Evolutionary conservation across 2,329 filamentous ascomycete genomes (phyloP), one percentile per base, ranked within the genome.

Genomic region (Blumeriella jaapii): DNA sequence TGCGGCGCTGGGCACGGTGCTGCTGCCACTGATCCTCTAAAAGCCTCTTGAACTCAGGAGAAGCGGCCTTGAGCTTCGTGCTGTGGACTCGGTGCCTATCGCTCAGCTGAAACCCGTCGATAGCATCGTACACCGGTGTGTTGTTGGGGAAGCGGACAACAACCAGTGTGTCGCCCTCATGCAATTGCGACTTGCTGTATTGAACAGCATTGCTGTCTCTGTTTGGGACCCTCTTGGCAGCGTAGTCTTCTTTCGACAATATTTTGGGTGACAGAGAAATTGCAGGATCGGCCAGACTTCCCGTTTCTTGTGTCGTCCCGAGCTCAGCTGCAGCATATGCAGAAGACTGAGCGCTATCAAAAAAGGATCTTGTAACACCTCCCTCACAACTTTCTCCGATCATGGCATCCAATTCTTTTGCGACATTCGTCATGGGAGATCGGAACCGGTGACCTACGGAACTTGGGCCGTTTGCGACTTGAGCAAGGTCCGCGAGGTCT

Each of bases 21-120:
- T 56, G 58, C 45, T 68, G 64, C 7, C 58, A 56, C 6, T 56
- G 55, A 0, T 63, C 60, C 8, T 52, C 53, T 3, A 73, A 55
- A 51, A 67, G 59, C 2, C 59, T 55, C n/a, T 49, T 46, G 34
- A 74, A 69, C 26, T 63, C 61, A 13, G 55, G 47, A 0, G 69
- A 73, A 4, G 66, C 65, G 1, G 52, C 56, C 4, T 63, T 53
- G 4, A 74, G 57, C 27, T 62, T 67, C 2, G 59, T 48, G 1
- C 67, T 69, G 38, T 62, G 56, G 36, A 71, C 62, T 2, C 59
- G 59, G 35, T 70, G 39, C 52, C 59, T 41, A 56, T 54, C 46
- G 57, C 58, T 17, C 43, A 44, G 7, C 34, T 44, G 2, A 40
- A 49, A 12, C 39, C 44, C 31, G n/a, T n/a, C n/a, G 38, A 36